These are phyloP conservation scores for Lineolata rhizophorae DNA, from an alignment of 495 filamentous ascomycete species.

Conservation along the genomic window DNA sequence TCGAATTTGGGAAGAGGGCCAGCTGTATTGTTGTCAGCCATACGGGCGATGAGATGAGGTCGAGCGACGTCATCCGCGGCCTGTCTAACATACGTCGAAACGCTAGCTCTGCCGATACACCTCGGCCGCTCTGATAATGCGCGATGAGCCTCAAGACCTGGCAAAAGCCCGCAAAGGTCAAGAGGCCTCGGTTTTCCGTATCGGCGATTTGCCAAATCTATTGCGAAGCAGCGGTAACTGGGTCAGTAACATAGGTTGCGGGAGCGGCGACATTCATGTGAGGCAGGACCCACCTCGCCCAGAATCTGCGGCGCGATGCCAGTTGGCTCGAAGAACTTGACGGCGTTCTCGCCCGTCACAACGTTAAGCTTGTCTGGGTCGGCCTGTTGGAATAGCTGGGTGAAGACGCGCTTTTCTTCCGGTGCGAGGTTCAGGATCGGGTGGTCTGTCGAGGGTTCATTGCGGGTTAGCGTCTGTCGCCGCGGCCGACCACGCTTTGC, in stretches of 20 bases:
- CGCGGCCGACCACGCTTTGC: too few species aligned
- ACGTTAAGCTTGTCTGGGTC: slow-evolving; percentile 82
- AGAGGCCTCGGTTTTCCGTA: slow-evolving; percentile 79
- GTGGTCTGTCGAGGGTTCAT: slow-evolving; percentile 20
- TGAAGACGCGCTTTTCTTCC: slow-evolving; percentile 85
- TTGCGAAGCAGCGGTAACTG: neutral
- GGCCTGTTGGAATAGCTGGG: slow-evolving; percentile 71
- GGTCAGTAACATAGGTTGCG: too few species aligned
- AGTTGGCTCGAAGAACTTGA: slow-evolving; percentile 97
- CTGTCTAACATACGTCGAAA: slow-evolving; percentile 29
- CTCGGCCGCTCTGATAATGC: slow-evolving; percentile 71
- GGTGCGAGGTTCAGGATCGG: slow-evolving; percentile 69
- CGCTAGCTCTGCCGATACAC: slow-evolving; percentile 58
- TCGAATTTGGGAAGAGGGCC: slow-evolving; percentile 88
- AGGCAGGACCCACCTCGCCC: slow-evolving; percentile 43
- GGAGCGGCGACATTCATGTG: too few species aligned
- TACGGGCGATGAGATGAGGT: too few species aligned
- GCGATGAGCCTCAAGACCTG: slow-evolving; percentile 84
- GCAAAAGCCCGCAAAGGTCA: slow-evolving; percentile 80
- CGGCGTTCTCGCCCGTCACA: slow-evolving; percentile 85
- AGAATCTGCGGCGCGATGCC: slow-evolving; percentile 61
- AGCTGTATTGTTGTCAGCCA: too few species aligned
- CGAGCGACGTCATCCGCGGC: neutral
- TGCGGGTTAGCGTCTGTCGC: too few species aligned
- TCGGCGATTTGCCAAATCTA: slow-evolving; percentile 99